Base-by-base conservation (phyloP, 305 asterid species). In the Withania somnifera region DNA sequence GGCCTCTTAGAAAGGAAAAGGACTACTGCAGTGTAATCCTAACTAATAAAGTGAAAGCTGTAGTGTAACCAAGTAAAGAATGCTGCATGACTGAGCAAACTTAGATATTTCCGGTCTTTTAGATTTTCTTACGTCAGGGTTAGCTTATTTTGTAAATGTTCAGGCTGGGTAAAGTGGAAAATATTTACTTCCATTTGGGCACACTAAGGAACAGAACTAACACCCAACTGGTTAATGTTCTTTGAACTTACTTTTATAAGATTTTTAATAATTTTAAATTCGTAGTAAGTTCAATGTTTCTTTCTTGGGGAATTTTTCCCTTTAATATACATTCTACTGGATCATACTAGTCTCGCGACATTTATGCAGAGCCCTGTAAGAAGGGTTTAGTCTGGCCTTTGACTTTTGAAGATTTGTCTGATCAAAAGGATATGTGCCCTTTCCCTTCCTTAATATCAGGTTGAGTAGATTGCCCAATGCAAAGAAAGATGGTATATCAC, bases 401-500 rank as follows among this genome's bases (percentile, higher is more conserved):
- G 28, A 50, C 61, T 28, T 82, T 4, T 40, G 36, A 81, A 52
- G 77, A 66, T 71, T 47, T 75, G 14, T 75, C 80, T 75, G 80
- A 75, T 75, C 40, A 9, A 5, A 75, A 50, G 60, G 63, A 75
- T 47, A 75, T 26, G 28, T 10, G n/a, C 63, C 63, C 45, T 50
- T 75, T 28, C 6, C 58, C 61, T 50, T 78, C 20, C 54, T 82
- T 20, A 82, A 77, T 45, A 78, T 82, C 78, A 96, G 99, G 95
- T 83, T 96, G 91, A 87, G 92, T 82, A 90, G 88, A 77, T 91
- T 87, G 84, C 86, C 92, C 58, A 90, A 80, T 89, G 91, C 90
- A 30, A 96, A 90, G 90, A 96, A 93, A 84, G 98, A 93, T 86
- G 98, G 90, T 63, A 87, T 87, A 54, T 88, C 94, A 3, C 90